Base-by-base conservation (phyloP, 345 rosid species). In the Geranium brycei region DNA sequence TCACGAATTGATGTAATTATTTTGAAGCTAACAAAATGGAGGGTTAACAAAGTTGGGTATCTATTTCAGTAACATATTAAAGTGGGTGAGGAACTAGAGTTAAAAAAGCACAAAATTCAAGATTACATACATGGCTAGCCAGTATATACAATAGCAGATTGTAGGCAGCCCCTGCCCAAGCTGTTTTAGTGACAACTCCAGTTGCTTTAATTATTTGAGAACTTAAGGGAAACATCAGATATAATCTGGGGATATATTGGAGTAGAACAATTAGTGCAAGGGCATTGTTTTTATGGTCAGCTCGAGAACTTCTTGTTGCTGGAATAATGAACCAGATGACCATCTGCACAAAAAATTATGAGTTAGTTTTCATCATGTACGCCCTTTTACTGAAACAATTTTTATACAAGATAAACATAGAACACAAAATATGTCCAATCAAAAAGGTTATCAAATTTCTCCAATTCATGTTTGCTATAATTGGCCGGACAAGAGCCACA, bases 141-240 rank as follows among this genome's bases (percentile, higher is more conserved):
- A 81, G 47, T 76, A 81, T 73, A 80, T 77, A 81, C 1, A 81
- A 59, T 16, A 81, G 62, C 59, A 78, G 76, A 76, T 81, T 81
- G 57, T 81, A 78, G 10, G 76, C 80, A 66, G 85, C 82, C 65
- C 85, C 80, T 38, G 82, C 85, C 82, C 85, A 81, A 7, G 85
- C 78, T 66, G 85, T 78, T 60, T 73, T 73, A 10, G 80, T 71
- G 19, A 78, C 82, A 23, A 74, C 75, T 60, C 83, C 86, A 57
- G 87, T 81, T 28, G 93, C 88, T 82, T 87, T 92, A 62, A 87
- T 78, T 40, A 92, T 86, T 73, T 87, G 79, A 65, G 95, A 84
- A 68, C 96, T 87, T 61, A 89, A 73, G 6, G 97, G 97, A 58
- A 84, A 89, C 5, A 92, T 86, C 58, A 92, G 82, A 74, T 92